phyloP scores from a whole-genome alignment of 208 protist genomes.

The Balamuthia mandrillaris region DNA sequence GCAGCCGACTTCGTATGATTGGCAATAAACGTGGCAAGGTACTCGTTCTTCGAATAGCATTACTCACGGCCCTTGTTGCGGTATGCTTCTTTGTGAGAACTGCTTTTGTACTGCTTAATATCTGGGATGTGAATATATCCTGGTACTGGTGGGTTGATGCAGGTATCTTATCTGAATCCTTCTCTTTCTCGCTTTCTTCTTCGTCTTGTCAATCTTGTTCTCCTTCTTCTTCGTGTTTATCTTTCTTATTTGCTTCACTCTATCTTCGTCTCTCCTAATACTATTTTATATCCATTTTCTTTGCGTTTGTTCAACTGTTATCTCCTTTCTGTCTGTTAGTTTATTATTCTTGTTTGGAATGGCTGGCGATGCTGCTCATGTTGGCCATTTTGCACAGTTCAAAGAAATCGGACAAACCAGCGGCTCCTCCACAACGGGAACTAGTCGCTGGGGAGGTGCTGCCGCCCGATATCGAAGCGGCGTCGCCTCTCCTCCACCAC shows the following conservation, averaged over 20 bases:
- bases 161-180: background rate
- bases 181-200: no score
- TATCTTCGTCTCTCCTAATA: background rate
- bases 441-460: no score
- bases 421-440: no score
- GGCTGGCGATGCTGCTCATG: conserved; percentile 8
- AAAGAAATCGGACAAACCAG: no score
- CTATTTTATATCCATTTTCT: background rate
- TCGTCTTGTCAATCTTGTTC: no score
- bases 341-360: background rate
- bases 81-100: background rate
- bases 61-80: background rate
- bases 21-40: background rate
- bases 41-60: background rate
- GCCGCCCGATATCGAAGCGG: no score
- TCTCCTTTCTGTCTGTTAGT: no score
- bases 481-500: no score
- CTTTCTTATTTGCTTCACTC: background rate
- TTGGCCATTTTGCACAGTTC: background rate
- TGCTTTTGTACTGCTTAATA: background rate
- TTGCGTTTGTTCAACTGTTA: no score
- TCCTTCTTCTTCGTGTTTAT: no score
- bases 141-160: background rate
- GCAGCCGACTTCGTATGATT: background rate
- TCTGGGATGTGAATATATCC: background rate